These are phyloP conservation scores for Pythium grandisporangium DNA, from an alignment of 352 stramenopile genomes.

Conservation along the genomic window DNA sequence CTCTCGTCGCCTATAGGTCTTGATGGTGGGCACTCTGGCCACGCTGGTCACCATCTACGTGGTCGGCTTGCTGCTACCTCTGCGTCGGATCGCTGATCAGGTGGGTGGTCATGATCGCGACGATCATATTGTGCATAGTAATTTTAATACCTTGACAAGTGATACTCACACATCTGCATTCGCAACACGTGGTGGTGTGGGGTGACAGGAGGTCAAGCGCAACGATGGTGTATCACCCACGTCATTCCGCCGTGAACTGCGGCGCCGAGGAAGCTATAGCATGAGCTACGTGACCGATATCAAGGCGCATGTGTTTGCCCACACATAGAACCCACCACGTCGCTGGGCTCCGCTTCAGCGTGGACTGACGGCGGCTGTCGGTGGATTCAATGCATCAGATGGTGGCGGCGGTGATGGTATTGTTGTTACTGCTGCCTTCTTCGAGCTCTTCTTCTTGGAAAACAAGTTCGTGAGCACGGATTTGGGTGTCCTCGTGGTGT, in stretches of 20 bases:
- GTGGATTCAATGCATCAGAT: background rate
- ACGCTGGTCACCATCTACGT: conserved; percentile 54
- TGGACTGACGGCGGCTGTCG: background rate
- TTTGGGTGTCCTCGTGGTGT: conserved; percentile 8
- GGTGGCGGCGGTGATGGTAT: too few species aligned
- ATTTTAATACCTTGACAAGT: too few species aligned
- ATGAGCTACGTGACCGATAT: conserved; percentile 87
- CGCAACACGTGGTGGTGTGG: conserved; percentile 14
- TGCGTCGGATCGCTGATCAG: conserved; percentile 34
- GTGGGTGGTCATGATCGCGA: conserved; percentile 11
- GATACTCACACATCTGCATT: background rate
- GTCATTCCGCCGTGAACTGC: conserved; percentile 72
- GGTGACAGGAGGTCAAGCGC: conserved; percentile 6
- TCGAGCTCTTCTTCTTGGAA: conserved; percentile 17
- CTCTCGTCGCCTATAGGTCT: conserved; percentile 23
- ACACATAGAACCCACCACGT: conserved; percentile 18
- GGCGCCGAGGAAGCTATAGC: conserved; percentile 79
- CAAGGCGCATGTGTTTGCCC: conserved; percentile 76
- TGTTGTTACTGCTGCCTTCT: too few species aligned
- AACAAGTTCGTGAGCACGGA: conserved; percentile 22
- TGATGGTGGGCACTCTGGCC: conserved; percentile 29
- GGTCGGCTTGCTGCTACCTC: conserved; percentile 40
- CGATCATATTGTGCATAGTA: too few species aligned
- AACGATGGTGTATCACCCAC: conserved; percentile 19
- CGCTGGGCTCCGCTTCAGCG: background rate